Evolutionary conservation across 176 grass and related monocot species (phyloP).

Genomic region (Thinopyrum elongatum): DNA sequence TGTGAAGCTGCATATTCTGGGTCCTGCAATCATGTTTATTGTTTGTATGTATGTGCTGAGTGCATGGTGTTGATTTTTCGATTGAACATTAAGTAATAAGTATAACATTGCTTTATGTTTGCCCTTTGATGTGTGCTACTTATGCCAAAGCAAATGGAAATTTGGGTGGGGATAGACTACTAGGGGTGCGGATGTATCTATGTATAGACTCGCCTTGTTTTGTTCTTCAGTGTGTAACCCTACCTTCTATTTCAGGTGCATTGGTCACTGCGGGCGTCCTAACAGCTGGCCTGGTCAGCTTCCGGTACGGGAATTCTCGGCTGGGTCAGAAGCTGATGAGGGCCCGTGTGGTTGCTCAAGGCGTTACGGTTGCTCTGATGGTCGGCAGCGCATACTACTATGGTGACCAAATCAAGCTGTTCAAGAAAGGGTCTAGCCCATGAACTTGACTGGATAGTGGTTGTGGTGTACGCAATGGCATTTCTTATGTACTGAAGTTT

Average conservation of each 20-base stretch:
- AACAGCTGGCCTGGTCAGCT: conserved; percentile 84
- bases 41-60: background rate
- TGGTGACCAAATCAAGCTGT: conserved; percentile 73
- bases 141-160: conserved; percentile 3
- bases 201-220: background rate
- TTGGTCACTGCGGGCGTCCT: conserved; percentile 88
- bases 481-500: conserved; percentile 5
- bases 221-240: background rate
- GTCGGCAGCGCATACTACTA: conserved; percentile 87
- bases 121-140: background rate
- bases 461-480: background rate
- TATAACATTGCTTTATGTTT: background rate
- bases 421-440: conserved; percentile 55
- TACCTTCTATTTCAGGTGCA: conserved; percentile 54
- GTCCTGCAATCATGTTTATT: background rate
- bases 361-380: conserved; percentile 90
- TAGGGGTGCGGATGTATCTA: background rate
- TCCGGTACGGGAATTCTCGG: conserved; percentile 82
- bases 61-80: background rate
- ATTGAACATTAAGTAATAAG: background rate
- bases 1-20: background rate
- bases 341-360: conserved; percentile 77
- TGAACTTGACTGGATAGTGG: conserved; percentile 24
- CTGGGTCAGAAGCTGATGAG: conserved; percentile 92
- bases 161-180: background rate